These are phyloP conservation scores for Oryza glaberrima DNA, from an alignment of 176 grass and related monocot genomes.

Conservation along the genomic window DNA sequence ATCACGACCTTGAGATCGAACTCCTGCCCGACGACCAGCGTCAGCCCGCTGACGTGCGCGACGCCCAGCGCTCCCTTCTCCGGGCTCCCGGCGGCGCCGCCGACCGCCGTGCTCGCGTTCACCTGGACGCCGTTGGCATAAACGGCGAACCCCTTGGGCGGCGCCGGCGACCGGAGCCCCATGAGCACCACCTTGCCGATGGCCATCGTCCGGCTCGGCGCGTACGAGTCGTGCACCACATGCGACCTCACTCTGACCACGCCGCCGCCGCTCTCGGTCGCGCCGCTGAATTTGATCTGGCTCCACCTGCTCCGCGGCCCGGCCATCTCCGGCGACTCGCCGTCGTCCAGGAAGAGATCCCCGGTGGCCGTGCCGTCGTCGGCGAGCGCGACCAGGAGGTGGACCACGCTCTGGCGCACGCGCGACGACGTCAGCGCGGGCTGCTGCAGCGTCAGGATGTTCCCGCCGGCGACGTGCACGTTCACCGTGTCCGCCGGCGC, in stretches of 20 bases:
- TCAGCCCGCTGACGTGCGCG: slow-evolving; percentile 52
- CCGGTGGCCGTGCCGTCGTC: slow-evolving; percentile 48
- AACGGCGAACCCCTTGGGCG: slow-evolving; percentile 11
- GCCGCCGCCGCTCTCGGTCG: background rate
- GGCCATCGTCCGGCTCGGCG: slow-evolving; percentile 31
- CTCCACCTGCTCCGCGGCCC: slow-evolving; percentile 42
- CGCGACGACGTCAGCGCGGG: slow-evolving; percentile 46
- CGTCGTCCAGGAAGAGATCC: slow-evolving; percentile 77
- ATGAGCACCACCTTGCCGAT: slow-evolving; percentile 67
- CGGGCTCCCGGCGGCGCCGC: background rate
- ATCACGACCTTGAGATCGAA: slow-evolving; percentile 66
- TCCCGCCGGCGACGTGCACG: slow-evolving; percentile 66
- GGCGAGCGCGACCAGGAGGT: slow-evolving; percentile 61
- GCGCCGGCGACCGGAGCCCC: slow-evolving; percentile 40
- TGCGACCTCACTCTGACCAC: slow-evolving; percentile 48
- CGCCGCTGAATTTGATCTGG: slow-evolving; percentile 50
- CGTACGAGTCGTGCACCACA: slow-evolving; percentile 61
- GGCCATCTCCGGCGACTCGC: slow-evolving; percentile 70
- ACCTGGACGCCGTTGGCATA: slow-evolving; percentile 42
- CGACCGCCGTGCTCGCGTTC: slow-evolving; percentile 19
- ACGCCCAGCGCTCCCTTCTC: slow-evolving; percentile 28
- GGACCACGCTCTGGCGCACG: slow-evolving; percentile 50
- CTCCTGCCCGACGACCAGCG: slow-evolving; percentile 55
- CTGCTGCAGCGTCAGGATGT: slow-evolving; percentile 60
- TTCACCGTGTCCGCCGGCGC: slow-evolving; percentile 63